Base-by-base conservation (phyloP, 1,284 basidiomycete species). In the Lignosus rhinocerotis region DNA sequence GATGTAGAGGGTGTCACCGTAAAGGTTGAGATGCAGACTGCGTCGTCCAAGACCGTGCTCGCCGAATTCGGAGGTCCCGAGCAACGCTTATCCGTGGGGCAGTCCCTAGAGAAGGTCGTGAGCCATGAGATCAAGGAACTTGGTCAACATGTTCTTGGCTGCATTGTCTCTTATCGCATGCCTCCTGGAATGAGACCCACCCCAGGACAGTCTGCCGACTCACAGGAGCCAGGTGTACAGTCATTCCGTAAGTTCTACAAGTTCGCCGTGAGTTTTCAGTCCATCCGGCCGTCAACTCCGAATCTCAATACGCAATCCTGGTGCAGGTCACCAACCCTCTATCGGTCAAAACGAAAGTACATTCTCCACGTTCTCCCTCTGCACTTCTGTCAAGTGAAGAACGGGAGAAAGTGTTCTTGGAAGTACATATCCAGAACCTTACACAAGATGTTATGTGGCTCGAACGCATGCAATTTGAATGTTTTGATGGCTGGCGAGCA, bases 311-410 rank as follows among this genome's bases (percentile, higher is more conserved):
- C 55, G 19, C 21, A n/a, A 17, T 2, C 30, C 6, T 33, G 19
- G 19, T 32, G 14, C 36, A 68, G 67, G 67, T 68, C 9, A 90
- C 87, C 11, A 93, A 94, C 64, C 93, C 93, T 0, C 76, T 96
- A 6, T 91, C 91, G 0, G 93, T 95, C 61, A 94, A 94, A 75
- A 94, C 93, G 10, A 93, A 94, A 72, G 91, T 94, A 0, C 90
- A 95, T 69, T 70, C 78, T 1, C 82, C 90, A 0, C 84, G 81
- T 47, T 87, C 90, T 1, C 87, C 92, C 1, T 84, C 88, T 25
- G 87, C 91, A 1, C 62, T 85, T 5, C 75, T 93, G 12, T 81
- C 83, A 7, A 73, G 79, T 3, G 50, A 67, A 3, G 86, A 91
- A 65, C 80, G 91, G 43, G 86, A 90, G 50, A 91, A 92, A 61